Evolutionary conservation across 2,329 filamentous ascomycete species (phyloP).

Genomic region (Claviceps purpurea): DNA sequence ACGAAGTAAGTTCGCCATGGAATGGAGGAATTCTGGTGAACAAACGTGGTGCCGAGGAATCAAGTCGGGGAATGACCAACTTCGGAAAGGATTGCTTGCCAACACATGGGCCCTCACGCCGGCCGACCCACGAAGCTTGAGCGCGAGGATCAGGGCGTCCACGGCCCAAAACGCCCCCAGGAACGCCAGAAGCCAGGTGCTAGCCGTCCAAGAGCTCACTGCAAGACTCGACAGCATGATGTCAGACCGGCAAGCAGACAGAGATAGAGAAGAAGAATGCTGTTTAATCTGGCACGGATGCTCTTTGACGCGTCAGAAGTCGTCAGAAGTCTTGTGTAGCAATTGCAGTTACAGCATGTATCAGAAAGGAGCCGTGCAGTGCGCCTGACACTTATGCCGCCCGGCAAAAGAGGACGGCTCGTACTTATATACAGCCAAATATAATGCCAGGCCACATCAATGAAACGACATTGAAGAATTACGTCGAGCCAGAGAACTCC

Average conservation of each 20-base stretch:
- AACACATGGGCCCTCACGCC: slow-evolving; percentile 3
- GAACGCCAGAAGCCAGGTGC: neutral
- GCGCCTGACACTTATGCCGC: too few relatives aligned
- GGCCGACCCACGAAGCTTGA: slow-evolving; percentile 2
- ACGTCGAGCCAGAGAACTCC: too few relatives aligned
- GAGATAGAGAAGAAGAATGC: neutral
- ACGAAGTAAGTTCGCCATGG: neutral
- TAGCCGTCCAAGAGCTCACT: neutral
- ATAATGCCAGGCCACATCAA: too few relatives aligned
- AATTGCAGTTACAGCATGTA: too few relatives aligned
- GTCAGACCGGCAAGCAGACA: too few relatives aligned
- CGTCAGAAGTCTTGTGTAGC: too few relatives aligned
- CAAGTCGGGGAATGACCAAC: neutral
- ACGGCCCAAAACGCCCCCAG: slow-evolving; percentile 1
- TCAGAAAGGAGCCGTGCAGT: too few relatives aligned
- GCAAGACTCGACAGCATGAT: neutral
- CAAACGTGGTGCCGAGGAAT: neutral
- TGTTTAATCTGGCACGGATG: neutral
- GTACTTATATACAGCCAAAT: too few relatives aligned
- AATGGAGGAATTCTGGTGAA: neutral
- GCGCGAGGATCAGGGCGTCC: neutral
- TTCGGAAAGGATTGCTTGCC: neutral
- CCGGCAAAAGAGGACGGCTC: too few relatives aligned
- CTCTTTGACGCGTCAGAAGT: too few relatives aligned
- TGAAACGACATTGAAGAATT: too few relatives aligned